Evolutionary conservation across 164 flowering plant species (phyloP).

Genomic region (Chloranthus sessilifolius): DNA sequence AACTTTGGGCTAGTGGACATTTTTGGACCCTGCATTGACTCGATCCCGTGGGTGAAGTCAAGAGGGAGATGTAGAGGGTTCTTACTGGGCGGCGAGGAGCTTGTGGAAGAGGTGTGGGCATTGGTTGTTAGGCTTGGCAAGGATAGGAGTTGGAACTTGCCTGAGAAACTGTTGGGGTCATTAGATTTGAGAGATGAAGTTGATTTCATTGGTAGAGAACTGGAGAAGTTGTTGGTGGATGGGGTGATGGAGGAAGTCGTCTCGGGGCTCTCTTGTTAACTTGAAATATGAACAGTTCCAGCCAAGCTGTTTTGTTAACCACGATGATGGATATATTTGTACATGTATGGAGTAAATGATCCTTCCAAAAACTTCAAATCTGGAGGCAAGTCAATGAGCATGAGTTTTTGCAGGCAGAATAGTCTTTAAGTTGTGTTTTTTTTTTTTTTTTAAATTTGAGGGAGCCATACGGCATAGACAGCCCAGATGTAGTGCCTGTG

Average conservation of each 20-base stretch:
- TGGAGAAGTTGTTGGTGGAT: slow-evolving; percentile 52
- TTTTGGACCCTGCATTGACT: slow-evolving; percentile 26
- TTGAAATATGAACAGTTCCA: no score
- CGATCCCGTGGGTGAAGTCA: slow-evolving; percentile 55
- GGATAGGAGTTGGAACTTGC: slow-evolving; percentile 9
- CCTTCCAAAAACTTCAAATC: no score
- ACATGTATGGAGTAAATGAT: no score
- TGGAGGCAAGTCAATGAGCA: no score
- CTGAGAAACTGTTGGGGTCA: slow-evolving; percentile 37
- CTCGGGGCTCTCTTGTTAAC: neutral
- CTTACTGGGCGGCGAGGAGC: slow-evolving; percentile 19
- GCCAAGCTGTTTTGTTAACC: no score
- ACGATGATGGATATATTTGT: no score
- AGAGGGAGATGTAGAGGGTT: neutral
- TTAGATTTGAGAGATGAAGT: slow-evolving; percentile 37
- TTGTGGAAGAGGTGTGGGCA: slow-evolving; percentile 33
- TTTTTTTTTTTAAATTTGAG: no score
- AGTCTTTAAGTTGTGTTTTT: no score
- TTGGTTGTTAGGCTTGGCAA: slow-evolving; percentile 31
- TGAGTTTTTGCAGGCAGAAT: no score
- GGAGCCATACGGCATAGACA: no score
- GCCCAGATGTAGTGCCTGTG: no score
- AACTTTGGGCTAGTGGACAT: slow-evolving; percentile 47
- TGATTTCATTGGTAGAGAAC: slow-evolving; percentile 50
- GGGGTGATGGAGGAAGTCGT: slow-evolving; percentile 48